Evolutionary conservation across 768 basidiomycete species (phyloP).

Genomic region (Suillus cothurnatus): DNA sequence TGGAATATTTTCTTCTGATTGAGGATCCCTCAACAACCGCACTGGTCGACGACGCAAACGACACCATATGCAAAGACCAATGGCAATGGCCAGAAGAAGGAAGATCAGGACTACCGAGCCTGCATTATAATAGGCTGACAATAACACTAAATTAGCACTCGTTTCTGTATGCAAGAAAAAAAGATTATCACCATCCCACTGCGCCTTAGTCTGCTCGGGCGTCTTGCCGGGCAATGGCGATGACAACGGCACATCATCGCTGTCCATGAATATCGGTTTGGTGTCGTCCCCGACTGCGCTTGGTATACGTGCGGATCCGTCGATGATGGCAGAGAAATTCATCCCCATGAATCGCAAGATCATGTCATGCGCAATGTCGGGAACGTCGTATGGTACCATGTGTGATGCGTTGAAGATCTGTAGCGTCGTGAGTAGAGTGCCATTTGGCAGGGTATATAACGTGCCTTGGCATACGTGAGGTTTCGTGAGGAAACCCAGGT

Average conservation of each 20-base stretch:
- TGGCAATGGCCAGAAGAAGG: constrained; percentile 63
- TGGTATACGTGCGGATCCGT: constrained; percentile 79
- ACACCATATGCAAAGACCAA: constrained; percentile 82
- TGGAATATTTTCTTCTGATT: constrained; percentile 71
- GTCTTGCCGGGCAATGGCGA: constrained; percentile 51
- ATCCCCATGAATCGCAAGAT: constrained; percentile 96
- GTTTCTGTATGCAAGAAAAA: constrained; percentile 3
- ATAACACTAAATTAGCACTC: constrained; percentile 10
- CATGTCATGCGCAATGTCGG: constrained; percentile 93
- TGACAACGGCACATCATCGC: constrained; percentile 39
- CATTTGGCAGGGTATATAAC: neutral
- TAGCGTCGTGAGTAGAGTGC: constrained; percentile 4
- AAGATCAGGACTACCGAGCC: constrained; percentile 87
- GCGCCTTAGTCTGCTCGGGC: constrained; percentile 78
- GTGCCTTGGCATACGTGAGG: constrained; percentile 89
- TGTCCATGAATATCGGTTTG: constrained; percentile 66
- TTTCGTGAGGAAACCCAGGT: constrained; percentile 91
- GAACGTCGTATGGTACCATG: constrained; percentile 91
- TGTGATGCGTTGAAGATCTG: constrained; percentile 94
- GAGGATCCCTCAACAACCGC: neutral
- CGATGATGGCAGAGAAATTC: constrained; percentile 80
- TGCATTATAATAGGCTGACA: constrained; percentile 89
- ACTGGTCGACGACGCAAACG: constrained; percentile 51
- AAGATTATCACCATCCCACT: constrained; percentile 77
- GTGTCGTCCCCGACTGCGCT: constrained; percentile 72